Base-by-base conservation (phyloP, 352 stramenopile species). In the Phytophthora hibernalis region DNA sequence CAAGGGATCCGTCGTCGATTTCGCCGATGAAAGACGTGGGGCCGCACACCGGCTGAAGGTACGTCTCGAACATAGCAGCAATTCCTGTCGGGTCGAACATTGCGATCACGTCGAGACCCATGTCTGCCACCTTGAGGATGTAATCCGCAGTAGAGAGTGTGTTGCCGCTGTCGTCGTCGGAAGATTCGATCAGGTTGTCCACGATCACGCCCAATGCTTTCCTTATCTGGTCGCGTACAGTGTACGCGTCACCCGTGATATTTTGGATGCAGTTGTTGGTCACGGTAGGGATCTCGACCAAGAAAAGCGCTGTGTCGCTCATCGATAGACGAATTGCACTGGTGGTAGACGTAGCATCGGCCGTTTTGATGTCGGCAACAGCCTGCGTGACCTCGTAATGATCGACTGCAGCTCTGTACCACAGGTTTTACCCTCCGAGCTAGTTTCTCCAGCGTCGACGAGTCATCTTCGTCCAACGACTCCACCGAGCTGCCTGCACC, bases 81-180 rank as follows among this genome's bases (percentile, higher is more conserved):
- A 89, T 70, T 2, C 80, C 80, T 3, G 72, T 87, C 0, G 80
- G 74, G 48, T 89, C 80, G 33, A 87, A 87, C 59, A 76, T 78
- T 6, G 80, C 68, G 35, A 89, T 77, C 11, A 77, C 68, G 28
- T 82, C 75, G 5, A 89, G 68, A 3, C 77, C 80, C 40, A 83
- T 72, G 38, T 83, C 63, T 1, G 70, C 57, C 48, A 84, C 65
- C 52, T 72, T 73, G 45, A 84, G 61, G 20, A 72, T 73, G 54
- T 82, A 89, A 13, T 86, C 76, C 3, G 47, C 67, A 12, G 47
- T 64, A 4, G 67, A 76, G 1, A 84, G 53, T 2, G 69, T 50
- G 9, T 77, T 82, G 12, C 77, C 80, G 15, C 48, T 67, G 30
- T 44, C 52, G 30, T 71, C 59, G 5, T 52, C 54, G 0, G 73